phyloP scores from a whole-genome alignment of 2,329 filamentous ascomycete species.

The Aureobasidium subglaciale region DNA sequence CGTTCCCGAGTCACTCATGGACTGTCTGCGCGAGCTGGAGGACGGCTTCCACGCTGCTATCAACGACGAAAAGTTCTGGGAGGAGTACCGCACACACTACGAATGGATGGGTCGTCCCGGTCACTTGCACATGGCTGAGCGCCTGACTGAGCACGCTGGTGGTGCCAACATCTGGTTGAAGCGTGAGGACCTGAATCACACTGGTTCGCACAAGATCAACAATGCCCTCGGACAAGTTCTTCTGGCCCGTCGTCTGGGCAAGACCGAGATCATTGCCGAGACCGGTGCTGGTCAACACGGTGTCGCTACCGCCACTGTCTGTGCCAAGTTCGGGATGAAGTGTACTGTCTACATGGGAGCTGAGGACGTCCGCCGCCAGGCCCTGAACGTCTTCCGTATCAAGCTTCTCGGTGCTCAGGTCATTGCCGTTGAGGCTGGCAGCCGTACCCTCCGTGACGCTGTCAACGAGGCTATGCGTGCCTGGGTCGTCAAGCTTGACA shows the following conservation, averaged over 20 bases:
- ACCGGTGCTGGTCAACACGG: slow-evolving; percentile 97
- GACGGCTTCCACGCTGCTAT: slow-evolving; percentile 81
- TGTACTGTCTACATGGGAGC: slow-evolving; percentile 98
- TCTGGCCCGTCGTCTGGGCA: slow-evolving; percentile 76
- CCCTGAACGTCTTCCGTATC: slow-evolving; percentile 97
- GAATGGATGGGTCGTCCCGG: slow-evolving; percentile 95
- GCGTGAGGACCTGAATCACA: slow-evolving; percentile 95
- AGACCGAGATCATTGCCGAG: slow-evolving; percentile 96
- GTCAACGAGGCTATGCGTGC: slow-evolving; percentile 93
- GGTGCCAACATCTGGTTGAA: slow-evolving; percentile 98
- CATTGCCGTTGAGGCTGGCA: slow-evolving; percentile 85
- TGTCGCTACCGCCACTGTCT: slow-evolving; percentile 94
- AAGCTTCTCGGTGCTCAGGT: slow-evolving; percentile 90
- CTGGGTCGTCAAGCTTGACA: slow-evolving; percentile 89
- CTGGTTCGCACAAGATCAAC: slow-evolving; percentile 98
- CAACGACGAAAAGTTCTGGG: slow-evolving; percentile 89
- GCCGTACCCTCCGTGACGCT: slow-evolving; percentile 54
- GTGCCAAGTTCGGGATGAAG: slow-evolving; percentile 96
- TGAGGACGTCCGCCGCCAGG: slow-evolving; percentile 92
- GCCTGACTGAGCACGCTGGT: slow-evolving; percentile 79
- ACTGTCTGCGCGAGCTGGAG: slow-evolving; percentile 86
- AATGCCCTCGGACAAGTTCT: slow-evolving; percentile 93
- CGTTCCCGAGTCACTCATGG: slow-evolving; percentile 95
- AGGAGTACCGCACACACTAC: slow-evolving; percentile 93
- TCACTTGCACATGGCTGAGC: slow-evolving; percentile 80